Percentiles rank a stretch among this genome's conserved stretches.
These are phyloP conservation scores for Cymbidium sinense DNA, from an alignment of 106 monocot genomes.

Conservation along the genomic window DNA sequence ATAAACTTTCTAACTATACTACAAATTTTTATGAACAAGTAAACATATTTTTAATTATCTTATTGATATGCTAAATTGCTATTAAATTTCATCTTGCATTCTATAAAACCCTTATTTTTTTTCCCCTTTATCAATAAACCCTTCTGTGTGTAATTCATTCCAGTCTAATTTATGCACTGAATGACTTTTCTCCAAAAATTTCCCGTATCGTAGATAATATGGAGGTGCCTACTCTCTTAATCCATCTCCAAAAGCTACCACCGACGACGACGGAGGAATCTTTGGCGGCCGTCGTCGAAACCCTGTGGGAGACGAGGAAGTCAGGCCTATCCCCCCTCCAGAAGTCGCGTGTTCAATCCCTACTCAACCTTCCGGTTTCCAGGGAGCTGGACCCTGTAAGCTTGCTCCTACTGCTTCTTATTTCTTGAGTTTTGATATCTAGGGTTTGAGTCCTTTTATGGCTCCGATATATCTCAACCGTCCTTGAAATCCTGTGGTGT, in stretches of 20 bases:
- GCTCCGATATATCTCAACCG: not conserved
- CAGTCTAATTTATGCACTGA: too few species aligned
- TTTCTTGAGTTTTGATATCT: not conserved
- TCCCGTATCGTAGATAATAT: not conserved
- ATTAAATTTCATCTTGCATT: too few species aligned
- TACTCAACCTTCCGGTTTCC: constrained; percentile 33
- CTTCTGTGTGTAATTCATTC: too few species aligned
- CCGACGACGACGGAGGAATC: constrained; percentile 26
- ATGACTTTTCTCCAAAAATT: too few species aligned
- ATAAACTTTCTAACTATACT: too few species aligned
- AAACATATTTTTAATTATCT: too few species aligned
- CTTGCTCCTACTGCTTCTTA: not conserved
- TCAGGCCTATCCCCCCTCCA: constrained; percentile 34
- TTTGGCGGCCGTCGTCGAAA: constrained; percentile 28
- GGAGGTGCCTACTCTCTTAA: constrained; percentile 2
- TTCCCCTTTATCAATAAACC: too few species aligned
- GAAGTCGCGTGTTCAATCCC: constrained; percentile 32
- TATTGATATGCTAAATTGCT: too few species aligned
- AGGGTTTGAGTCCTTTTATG: not conserved
- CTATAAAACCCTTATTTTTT: too few species aligned
- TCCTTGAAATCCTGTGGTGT: too few species aligned
- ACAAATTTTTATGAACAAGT: too few species aligned
- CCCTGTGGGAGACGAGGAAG: constrained; percentile 42
- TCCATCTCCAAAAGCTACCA: constrained; percentile 21
- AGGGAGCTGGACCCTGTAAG: constrained; percentile 40